A percentile compares a stretch with the other conserved stretches of the same genome.
Conservation (phyloP, 257 asterid species). For the Nemophila menziesii region DNA sequence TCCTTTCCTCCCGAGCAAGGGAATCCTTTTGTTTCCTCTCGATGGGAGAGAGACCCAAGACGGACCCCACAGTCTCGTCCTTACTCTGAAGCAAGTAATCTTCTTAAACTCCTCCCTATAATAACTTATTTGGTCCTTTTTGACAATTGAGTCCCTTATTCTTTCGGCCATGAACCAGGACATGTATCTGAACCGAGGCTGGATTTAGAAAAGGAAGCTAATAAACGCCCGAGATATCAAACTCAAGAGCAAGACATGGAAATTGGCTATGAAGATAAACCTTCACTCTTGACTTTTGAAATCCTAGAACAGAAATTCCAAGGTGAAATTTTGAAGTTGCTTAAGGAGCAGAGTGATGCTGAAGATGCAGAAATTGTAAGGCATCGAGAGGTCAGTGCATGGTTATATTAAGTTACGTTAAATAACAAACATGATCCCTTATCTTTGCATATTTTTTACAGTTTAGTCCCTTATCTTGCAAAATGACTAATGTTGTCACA, state of each 20-base stretch:
- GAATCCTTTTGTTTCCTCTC: conserved; percentile 3
- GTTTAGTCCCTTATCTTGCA: no score
- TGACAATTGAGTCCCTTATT: background rate
- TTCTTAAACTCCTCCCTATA: background rate
- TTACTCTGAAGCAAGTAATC: conserved; percentile 11
- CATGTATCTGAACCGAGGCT: conserved; percentile 6
- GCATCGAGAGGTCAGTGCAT: conserved; percentile 13
- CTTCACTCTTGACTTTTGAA: conserved; percentile 6
- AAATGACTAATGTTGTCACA: no score
- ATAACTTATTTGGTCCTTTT: background rate
- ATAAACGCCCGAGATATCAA: background rate
- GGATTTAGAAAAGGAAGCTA: conserved; percentile 3
- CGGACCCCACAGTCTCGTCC: background rate
- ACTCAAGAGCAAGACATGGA: conserved; percentile 18
- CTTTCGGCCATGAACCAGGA: conserved; percentile 3
- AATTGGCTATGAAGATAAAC: conserved; percentile 14
- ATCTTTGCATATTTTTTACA: no score
- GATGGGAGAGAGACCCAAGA: conserved; percentile 4
- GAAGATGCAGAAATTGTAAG: conserved; percentile 15
- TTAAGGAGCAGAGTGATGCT: conserved; percentile 12
- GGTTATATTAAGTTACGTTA: no score
- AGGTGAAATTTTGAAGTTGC: conserved; percentile 10
- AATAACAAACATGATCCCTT: no score
- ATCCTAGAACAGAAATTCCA: conserved; percentile 14
- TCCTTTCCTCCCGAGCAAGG: conserved; percentile 7